phyloP scores from a whole-genome alignment of 345 rosid species.

The Eucalyptus sideroxylon region DNA sequence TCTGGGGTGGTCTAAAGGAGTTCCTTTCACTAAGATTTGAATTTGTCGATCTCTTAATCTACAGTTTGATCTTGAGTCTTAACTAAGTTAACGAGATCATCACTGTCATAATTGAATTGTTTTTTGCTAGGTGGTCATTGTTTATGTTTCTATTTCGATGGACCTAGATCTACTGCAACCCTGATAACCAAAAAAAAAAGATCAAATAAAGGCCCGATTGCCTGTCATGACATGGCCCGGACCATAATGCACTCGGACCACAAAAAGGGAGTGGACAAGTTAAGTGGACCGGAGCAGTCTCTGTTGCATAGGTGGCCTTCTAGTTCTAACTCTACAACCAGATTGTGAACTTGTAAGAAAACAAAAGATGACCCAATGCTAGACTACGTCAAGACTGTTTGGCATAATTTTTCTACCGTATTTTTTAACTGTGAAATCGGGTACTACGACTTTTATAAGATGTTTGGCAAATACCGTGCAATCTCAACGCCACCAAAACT shows the following conservation, averaged over 20 bases:
- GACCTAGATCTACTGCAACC: fast-evolving
- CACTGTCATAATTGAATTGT: not conserved
- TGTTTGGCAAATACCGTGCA: not conserved
- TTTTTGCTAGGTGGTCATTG: fast-evolving
- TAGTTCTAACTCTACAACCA: not conserved
- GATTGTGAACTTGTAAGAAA: not conserved
- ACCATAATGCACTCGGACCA: not conserved
- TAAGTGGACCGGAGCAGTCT: not conserved
- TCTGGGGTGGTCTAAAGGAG: no score
- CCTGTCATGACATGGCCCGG: not conserved
- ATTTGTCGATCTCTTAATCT: no score
- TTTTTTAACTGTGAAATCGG: not conserved
- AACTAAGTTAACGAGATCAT: not conserved
- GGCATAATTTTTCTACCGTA: not conserved
- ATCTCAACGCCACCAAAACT: not conserved
- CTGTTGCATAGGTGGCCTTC: not conserved
- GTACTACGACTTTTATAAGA: not conserved
- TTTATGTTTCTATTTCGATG: no score
- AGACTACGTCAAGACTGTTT: not conserved
- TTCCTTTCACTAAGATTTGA: no score
- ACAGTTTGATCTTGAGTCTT: no score
- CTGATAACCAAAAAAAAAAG: no score
- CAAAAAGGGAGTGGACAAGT: not conserved
- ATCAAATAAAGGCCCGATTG: not conserved
- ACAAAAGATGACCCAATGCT: not conserved